These are phyloP conservation scores for Angomonas deanei DNA, from an alignment of 208 protist genomes.

Conservation along the genomic window DNA sequence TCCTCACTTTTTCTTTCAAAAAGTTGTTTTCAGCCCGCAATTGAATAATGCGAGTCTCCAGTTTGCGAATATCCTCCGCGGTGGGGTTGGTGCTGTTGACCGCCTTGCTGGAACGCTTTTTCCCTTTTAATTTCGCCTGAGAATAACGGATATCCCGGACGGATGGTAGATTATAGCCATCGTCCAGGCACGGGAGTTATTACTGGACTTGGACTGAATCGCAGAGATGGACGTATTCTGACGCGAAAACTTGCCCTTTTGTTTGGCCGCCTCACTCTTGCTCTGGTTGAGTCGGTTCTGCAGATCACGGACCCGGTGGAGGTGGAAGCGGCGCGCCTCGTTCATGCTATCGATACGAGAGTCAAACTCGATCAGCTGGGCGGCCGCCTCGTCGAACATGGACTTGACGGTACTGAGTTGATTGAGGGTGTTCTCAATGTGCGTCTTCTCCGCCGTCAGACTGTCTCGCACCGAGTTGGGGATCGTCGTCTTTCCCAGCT, in stretches of 20 bases:
- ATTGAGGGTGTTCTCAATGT: conserved; percentile 28
- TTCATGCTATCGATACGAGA: conserved; percentile 67
- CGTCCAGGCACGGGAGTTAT: background rate
- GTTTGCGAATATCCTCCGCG: background rate
- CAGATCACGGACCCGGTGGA: conserved; percentile 50
- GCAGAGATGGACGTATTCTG: background rate
- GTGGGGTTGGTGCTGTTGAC: background rate
- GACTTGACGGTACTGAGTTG: conserved; percentile 43
- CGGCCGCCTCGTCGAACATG: conserved; percentile 35
- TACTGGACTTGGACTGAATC: background rate
- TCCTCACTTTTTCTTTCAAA: background rate
- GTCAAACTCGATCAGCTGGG: conserved; percentile 64
- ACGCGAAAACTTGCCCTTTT: background rate
- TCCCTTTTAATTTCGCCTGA: background rate
- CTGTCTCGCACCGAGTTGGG: conserved; percentile 1
- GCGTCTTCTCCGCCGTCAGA: conserved; percentile 17
- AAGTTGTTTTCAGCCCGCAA: background rate
- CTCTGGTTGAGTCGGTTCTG: conserved; percentile 16
- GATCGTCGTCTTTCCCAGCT: conserved; percentile 12
- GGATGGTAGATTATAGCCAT: background rate
- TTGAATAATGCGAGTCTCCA: background rate
- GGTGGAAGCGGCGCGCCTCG: conserved; percentile 52
- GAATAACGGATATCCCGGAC: background rate
- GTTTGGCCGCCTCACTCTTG: background rate
- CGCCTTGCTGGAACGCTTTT: conserved; percentile 1